phyloP scores from a whole-genome alignment of 148 eudicot species.

The Gaultheria prostrata region DNA sequence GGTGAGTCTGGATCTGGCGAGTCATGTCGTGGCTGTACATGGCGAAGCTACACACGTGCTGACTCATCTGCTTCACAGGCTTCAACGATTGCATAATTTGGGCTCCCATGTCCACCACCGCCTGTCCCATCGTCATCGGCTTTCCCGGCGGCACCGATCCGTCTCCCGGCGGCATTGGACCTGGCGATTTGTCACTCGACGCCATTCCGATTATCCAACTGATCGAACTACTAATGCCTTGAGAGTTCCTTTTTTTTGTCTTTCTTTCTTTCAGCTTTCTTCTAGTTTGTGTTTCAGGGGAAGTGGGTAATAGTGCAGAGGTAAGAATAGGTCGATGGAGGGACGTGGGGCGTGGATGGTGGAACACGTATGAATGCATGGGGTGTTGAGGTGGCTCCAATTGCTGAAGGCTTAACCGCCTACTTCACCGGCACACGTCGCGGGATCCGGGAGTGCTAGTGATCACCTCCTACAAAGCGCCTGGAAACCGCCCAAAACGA shows the following conservation, averaged over 20 bases:
- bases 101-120: conserved; percentile 67
- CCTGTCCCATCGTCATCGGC: conserved; percentile 50
- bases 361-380: no score
- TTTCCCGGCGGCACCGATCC: conserved; percentile 54
- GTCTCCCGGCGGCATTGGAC: conserved; percentile 10
- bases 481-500: no score
- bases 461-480: no score
- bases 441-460: no score
- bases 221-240: background rate
- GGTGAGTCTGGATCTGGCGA: conserved; percentile 86
- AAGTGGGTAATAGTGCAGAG: no score
- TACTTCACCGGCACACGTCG: no score
- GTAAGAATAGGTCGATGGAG: no score
- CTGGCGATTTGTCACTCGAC: background rate
- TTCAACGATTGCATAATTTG: conserved; percentile 55
- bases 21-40: conserved; percentile 68
- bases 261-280: background rate
- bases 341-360: no score
- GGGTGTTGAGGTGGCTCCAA: no score
- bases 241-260: background rate
- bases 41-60: conserved; percentile 69
- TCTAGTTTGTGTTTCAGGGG: no score
- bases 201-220: background rate
- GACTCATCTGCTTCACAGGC: conserved; percentile 55
- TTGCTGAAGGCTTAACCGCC: no score